phyloP scores from a whole-genome alignment of 176 grass and related monocot species.

The Sorghum bicolor region DNA sequence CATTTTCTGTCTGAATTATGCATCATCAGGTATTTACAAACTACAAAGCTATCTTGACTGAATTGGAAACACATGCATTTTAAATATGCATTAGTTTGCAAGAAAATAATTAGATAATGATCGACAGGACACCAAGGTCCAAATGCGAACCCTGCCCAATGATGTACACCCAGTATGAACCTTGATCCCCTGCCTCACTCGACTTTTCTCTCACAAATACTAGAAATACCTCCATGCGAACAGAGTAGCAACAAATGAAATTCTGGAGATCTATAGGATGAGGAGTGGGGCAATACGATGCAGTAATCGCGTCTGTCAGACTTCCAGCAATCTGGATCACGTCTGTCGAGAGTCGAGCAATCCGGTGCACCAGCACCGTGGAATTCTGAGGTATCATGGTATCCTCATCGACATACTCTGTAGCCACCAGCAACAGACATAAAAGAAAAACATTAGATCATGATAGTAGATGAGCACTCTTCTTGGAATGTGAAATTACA shows the following conservation, averaged over 20 bases:
- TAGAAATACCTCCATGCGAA: background rate
- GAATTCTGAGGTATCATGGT: constrained; percentile 29
- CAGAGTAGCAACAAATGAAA: background rate
- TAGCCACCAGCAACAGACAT: background rate
- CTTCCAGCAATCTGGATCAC: no score
- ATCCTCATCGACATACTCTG: constrained; percentile 34
- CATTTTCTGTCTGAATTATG: background rate
- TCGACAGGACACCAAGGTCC: background rate
- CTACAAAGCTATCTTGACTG: no score
- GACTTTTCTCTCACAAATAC: background rate
- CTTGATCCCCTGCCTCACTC: background rate
- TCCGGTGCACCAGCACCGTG: constrained; percentile 29
- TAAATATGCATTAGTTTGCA: background rate
- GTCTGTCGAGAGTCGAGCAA: background rate
- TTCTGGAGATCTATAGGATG: background rate
- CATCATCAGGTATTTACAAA: background rate
- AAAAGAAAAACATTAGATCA: background rate
- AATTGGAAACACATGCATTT: background rate
- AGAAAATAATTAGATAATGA: background rate
- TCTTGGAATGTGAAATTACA: background rate
- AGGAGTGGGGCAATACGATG: background rate
- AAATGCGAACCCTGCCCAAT: background rate
- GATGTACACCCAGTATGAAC: background rate
- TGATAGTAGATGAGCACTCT: background rate
- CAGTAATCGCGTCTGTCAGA: background rate